phyloP scores from a whole-genome alignment of 2,329 filamentous ascomycete genomes.

The Stagonosporopsis cucurbitacearum region DNA sequence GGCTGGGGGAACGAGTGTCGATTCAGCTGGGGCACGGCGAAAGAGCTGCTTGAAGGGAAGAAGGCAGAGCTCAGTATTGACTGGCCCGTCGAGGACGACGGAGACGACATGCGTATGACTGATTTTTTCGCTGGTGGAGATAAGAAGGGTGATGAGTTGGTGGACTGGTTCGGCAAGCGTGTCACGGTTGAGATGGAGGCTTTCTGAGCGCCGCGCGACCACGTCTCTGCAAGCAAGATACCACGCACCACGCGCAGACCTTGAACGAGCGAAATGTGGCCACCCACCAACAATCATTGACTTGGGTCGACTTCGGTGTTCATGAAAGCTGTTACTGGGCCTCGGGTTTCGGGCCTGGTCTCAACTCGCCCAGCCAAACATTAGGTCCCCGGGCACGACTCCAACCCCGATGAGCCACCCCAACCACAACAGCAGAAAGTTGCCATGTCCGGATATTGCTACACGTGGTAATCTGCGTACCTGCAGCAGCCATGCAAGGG shows the following conservation, averaged over 20 bases:
- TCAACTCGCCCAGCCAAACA: slow-evolving; percentile 10
- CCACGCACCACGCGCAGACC: too few species aligned
- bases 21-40: slow-evolving; percentile 95
- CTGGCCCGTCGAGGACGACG: slow-evolving; percentile 82
- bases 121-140: slow-evolving; percentile 70
- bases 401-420: slow-evolving; percentile 17
- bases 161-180: slow-evolving; percentile 81
- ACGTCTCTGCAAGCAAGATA: not conserved
- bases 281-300: not conserved
- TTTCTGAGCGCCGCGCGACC: slow-evolving; percentile 59
- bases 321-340: not conserved
- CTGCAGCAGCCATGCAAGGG: slow-evolving; percentile 14
- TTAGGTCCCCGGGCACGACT: slow-evolving; percentile 9
- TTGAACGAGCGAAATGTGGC: not conserved
- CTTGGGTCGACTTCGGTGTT: slow-evolving; percentile 8
- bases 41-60: slow-evolving; percentile 87
- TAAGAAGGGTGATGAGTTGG: slow-evolving; percentile 69
- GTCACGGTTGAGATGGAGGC: slow-evolving; percentile 73
- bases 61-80: slow-evolving; percentile 73
- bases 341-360: slow-evolving; percentile 19
- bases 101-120: slow-evolving; percentile 70
- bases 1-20: slow-evolving; percentile 93
- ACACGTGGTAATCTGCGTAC: slow-evolving; percentile 10
- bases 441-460: slow-evolving; percentile 5
- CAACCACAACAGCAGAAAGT: slow-evolving; percentile 6